A percentile compares a stretch with the other conserved stretches of the same genome.
These are phyloP conservation scores for Plantago ovata DNA, from an alignment of 257 asterid species.

Conservation along the genomic window DNA sequence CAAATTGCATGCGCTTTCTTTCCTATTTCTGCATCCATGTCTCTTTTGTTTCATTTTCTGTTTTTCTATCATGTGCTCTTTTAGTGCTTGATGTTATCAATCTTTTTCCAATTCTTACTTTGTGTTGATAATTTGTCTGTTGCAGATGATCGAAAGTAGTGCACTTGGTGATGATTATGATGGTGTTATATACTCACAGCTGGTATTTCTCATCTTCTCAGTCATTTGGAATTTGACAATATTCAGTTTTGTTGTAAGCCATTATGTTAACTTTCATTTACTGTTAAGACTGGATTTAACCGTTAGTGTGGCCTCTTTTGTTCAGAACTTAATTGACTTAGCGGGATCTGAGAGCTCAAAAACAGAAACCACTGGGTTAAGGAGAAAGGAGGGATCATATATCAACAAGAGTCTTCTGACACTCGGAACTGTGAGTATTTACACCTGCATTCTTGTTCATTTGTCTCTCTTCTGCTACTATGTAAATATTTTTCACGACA, in stretches of 20 bases:
- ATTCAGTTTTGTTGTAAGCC: conserved; percentile 7
- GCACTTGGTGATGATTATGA: conserved; percentile 94
- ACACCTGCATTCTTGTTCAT: conserved; percentile 9
- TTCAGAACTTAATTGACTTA: conserved; percentile 84
- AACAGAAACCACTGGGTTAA: conserved; percentile 93
- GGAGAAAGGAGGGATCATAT: conserved; percentile 97
- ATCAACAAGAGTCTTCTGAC: conserved; percentile 97
- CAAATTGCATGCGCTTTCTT: conserved; percentile 1
- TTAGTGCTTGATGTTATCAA: conserved; percentile 9
- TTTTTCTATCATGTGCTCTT: conserved; percentile 10
- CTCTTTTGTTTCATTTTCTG: conserved; percentile 1
- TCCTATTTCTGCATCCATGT: conserved; percentile 1
- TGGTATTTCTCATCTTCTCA: conserved; percentile 47
- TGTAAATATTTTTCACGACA: background rate
- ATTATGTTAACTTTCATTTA: conserved; percentile 9
- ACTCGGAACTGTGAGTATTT: conserved; percentile 86
- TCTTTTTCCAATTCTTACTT: background rate
- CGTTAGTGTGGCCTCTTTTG: conserved; percentile 20
- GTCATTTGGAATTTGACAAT: conserved; percentile 15
- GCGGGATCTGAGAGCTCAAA: conserved; percentile 99
- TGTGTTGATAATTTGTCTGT: conserved; percentile 11
- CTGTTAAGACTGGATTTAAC: conserved; percentile 2
- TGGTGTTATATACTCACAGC: conserved; percentile 93
- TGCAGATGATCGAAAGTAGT: conserved; percentile 97
- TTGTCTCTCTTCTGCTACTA: background rate